Percentiles rank a stretch among this genome's conserved stretches.
Evolutionary conservation across 2,329 filamentous ascomycete genomes (phyloP).

Genomic region (Fusarium sp.): DNA sequence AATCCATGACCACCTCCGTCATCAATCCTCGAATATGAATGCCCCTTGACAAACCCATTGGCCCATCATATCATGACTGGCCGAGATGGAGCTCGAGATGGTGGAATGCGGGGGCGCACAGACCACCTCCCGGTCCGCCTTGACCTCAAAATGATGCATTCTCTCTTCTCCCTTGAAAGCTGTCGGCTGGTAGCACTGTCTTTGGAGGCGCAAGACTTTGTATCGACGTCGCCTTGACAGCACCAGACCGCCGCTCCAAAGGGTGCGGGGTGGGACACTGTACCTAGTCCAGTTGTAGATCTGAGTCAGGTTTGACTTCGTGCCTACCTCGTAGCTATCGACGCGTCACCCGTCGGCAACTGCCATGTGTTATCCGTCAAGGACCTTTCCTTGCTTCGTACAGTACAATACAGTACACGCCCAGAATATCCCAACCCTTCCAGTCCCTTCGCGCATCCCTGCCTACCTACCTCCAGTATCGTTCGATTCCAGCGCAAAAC

Average conservation of each 20-base stretch:
- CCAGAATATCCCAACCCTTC: neutral
- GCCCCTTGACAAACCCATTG: neutral
- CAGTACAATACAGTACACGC: neutral
- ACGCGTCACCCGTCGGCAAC: neutral
- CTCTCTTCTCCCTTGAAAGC: neutral
- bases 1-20: neutral
- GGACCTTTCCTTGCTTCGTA: neutral
- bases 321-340: neutral
- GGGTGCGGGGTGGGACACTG: neutral
- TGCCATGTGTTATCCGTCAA: neutral
- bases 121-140: neutral
- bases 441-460: constrained; percentile 10
- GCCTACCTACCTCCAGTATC: constrained; percentile 19
- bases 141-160: constrained; percentile 1
- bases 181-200: neutral
- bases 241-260: neutral
- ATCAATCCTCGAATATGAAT: neutral
- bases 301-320: neutral
- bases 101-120: neutral
- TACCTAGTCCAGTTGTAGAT: neutral
- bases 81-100: neutral
- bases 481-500: constrained; percentile 35
- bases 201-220: neutral
- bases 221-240: neutral
- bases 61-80: neutral